Evolutionary conservation across 2,329 filamentous ascomycete species (phyloP), one percentile per base, ranked within the genome.

Genomic region (Teratosphaeria pseudoeucalypti): DNA sequence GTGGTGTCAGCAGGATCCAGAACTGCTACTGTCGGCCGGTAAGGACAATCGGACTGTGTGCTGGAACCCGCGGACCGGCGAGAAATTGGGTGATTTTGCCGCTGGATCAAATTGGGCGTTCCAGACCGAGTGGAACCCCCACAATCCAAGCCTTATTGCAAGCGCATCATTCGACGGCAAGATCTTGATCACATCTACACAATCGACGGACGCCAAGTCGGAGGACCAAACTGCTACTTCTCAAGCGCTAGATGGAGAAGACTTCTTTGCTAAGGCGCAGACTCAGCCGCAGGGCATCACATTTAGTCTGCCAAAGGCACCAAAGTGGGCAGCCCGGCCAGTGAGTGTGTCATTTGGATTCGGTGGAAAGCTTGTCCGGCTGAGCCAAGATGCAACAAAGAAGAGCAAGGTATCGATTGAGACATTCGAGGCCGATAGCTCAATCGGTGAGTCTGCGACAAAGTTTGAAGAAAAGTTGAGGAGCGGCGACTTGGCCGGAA

Each of bases 71-170:
- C 89, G 94, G 70, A 96, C 88, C 2, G 92, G 92, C 57, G 85
- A 94, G 71, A 81, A 84, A 12, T 88, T 91, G 64, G 94, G 95
- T 65, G 92, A 97, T 75, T 92, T 97, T 71, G 92, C 92, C 4
- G 90, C 96, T 68, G 92, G 95, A 58, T 96, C 92, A n/a, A 99
- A 97, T 75, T 99, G 94, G 92, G 96, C 92, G 6, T 99, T 99
- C 79, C 86, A 92, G 72, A 96, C 94, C 5, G 84, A 87, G 63
- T 97, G 95, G 82, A 92, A 96, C 73, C 94, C 94, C 34, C 86
- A 89, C 66, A 96, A 99, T 74, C 92, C 94, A 11, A 89, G 86
- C 71, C 80, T 99, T 60, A 90, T 92, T 56, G 95, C 95, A 19
- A 97, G 94, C 19, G 94, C 95, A 10, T 95, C 92, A 2, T 97